Evolutionary conservation across 148 eudicot species (phyloP), one percentile per base, ranked within the genome.

Genomic region (Fagopyrum homotropicum): DNA sequence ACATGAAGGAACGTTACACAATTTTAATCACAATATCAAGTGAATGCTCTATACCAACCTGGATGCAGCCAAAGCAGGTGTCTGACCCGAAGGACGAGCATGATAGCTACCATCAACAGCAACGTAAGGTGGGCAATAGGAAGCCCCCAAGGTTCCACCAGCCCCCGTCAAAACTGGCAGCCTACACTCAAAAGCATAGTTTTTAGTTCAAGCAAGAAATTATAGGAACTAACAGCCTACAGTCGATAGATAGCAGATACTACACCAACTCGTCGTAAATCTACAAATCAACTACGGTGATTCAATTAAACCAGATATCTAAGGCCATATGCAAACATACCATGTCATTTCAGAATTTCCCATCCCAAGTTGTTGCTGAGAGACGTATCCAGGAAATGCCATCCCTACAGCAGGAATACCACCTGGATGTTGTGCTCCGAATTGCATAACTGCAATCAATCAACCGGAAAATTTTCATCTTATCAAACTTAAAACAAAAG

Each of bases 381-480:
- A 88, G 81, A 92, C 99, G 88, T 92, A 95, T 81, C 99, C 98
- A 85, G 99, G 99, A 81, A 95, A 89, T 61, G 99, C 98, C 97
- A 95, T 90, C 78, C 97, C 99, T 81, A 92, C 88, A 74, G 99
- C 92, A 79, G 99, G 98, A 79, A 93, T 83, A 59, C 97, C 92
- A 78, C 96, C 92, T 55, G 90, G 89, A 86, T 85, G 97, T 84
- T 92, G 97, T 19, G 84, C 87, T 30, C 97, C 94, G 82, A 90
- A 90, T 77, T 86, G 98, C 99, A 95, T 89, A 55, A 95, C 99
- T 95, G 83, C 82, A 81, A 45, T 35, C 1, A 22, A 14, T 66
- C 46, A 43, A 15, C 71, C 46, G 6, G 43, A 22, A 66, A 43
- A 35, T 35, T 35, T 29, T 9, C 68, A 60, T 26, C 69, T 63